Evolutionary conservation across 2,329 filamentous ascomycete species (phyloP), one percentile per base, ranked within the genome.

Genomic region (Chaetomium olivaceum): DNA sequence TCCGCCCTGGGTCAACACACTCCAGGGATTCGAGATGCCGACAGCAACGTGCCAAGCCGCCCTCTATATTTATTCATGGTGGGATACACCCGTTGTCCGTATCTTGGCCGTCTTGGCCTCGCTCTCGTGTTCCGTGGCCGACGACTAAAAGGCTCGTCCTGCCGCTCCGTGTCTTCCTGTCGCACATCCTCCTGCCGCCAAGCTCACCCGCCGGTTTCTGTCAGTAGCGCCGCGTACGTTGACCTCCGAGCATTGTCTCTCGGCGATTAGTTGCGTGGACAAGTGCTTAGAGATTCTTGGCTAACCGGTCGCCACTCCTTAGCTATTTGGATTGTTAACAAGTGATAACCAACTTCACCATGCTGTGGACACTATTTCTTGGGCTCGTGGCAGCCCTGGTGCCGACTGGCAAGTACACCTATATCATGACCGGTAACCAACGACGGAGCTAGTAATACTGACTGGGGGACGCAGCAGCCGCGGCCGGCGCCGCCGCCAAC

Each of bases 21-120:
- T 21, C 23, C 43, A 52, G 29, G 36, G 57, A 59, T 50, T 54
- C 23, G 39, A 61, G 48, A 62, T 64, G 67, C 62, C 66, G 70
- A 68, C 54, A 66, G 67, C 65, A 69, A 59, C 56, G 55, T 54
- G 65, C 61, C 67, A 71, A 63, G 62, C 61, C 57, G 62, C 52
- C 56, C 57, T 58, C 61, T 73, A 67, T 71, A 71, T 68, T 70
- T 70, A 69, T 61, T 71, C 64, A 66, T 69, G 70, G 65, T 61
- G 59, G 52, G 61, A 62, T 57, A 62, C 64, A 60, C 54, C 31
- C 58, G 59, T 59, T 58, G 62, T 61, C 64, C 58, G 58, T 63
- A 31, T 61, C 59, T 51, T 19, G 55, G 56, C 56, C 27, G 43
- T 29, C 59, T 58, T 33, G 56, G 25, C 46, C 54, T 19, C 19